Conservation (phyloP, 306 rosid species). For the Luffa aegyptiaca region DNA sequence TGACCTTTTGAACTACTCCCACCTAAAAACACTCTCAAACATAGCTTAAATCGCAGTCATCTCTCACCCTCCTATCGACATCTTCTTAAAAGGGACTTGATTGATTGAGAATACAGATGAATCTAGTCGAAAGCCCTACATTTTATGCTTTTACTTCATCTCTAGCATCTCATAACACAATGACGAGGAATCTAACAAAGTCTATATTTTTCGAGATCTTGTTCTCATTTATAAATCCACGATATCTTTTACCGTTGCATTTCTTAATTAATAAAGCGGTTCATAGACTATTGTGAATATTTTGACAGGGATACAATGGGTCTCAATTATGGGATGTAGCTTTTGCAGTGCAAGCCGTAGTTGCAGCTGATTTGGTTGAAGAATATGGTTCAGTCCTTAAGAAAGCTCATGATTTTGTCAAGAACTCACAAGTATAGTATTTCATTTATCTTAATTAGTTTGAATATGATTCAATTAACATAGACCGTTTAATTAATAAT, state of each 20-base stretch:
- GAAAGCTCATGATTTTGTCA: slow-evolving; percentile 48
- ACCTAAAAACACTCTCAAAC: no score
- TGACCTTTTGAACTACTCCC: no score
- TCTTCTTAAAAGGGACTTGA: no score
- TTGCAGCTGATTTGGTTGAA: slow-evolving; percentile 36
- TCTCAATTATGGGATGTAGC: slow-evolving; percentile 67
- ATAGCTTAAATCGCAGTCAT: no score
- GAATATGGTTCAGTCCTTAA: slow-evolving; percentile 43
- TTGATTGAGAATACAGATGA: no score
- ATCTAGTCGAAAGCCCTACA: no score
- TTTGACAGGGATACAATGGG: slow-evolving; percentile 54
- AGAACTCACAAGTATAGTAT: slow-evolving; percentile 37
- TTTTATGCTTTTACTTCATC: no score
- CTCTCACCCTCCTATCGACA: no score
- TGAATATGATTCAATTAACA: neutral
- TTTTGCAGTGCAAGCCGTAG: slow-evolving; percentile 58
- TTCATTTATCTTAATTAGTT: neutral
- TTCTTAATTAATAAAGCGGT: neutral
- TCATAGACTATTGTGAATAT: neutral
- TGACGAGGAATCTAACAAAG: no score
- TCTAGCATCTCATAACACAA: no score
- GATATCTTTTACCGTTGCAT: neutral
- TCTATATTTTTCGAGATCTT: no score
- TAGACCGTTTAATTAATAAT: no score
- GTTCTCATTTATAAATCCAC: neutral